phyloP scores from a whole-genome alignment of 2,329 filamentous ascomycete species.

The Colletotrichum liriopes region DNA sequence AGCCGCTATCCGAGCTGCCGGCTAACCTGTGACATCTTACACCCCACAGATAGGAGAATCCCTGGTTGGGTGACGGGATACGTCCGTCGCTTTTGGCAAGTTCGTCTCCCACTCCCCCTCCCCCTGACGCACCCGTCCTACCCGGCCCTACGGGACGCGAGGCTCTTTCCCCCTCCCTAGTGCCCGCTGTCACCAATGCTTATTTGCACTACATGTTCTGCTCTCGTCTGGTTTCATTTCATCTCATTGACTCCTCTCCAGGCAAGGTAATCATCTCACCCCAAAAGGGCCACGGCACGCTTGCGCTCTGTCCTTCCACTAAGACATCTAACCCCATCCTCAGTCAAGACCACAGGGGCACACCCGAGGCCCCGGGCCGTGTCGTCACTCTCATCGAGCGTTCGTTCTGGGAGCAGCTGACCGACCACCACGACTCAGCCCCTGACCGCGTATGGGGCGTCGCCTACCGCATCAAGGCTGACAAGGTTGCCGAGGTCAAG shows the following conservation, averaged over 20 bases:
- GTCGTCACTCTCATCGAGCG: constrained; percentile 94
- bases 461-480: constrained; percentile 85
- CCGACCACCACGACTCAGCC: constrained; percentile 74
- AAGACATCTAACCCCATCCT: constrained; percentile 24
- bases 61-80: constrained; percentile 95
- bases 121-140: constrained; percentile 30
- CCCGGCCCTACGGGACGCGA: constrained; percentile 28
- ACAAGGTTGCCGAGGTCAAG: constrained; percentile 84
- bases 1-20: constrained; percentile 28
- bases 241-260: constrained; percentile 44
- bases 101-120: constrained; percentile 61
- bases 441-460: constrained; percentile 88
- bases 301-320: not conserved
- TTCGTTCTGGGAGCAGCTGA: constrained; percentile 85
- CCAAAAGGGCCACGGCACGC: too few species aligned
- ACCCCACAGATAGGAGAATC: constrained; percentile 79
- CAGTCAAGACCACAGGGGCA: constrained; percentile 96
- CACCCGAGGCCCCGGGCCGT: constrained; percentile 87
- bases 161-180: constrained; percentile 14
- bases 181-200: constrained; percentile 36
- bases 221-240: not conserved
- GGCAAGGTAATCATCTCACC: constrained; percentile 53
- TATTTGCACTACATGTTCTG: constrained; percentile 29
- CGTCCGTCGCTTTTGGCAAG: constrained; percentile 98
- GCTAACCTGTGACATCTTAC: constrained; percentile 40